Percentiles rank a stretch among this genome's conserved stretches.
Evolutionary conservation across 257 asterid genomes (phyloP).

Genomic region (Przewalskia tangutica): DNA sequence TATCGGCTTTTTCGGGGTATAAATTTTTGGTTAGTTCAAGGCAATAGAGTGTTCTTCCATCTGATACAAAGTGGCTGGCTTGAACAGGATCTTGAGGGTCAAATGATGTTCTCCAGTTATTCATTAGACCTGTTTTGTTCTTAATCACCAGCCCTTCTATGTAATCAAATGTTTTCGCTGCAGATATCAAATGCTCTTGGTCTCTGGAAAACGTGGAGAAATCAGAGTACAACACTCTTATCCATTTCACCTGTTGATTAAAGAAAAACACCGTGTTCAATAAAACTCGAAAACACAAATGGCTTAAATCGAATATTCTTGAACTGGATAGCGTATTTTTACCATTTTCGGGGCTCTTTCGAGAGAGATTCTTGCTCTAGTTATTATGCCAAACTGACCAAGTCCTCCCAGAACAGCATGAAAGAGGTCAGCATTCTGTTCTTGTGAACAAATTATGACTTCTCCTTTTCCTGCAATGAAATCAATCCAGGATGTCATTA

Average conservation of each 20-base stretch:
- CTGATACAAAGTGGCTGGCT: conserved; percentile 59
- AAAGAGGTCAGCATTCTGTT: conserved; percentile 76
- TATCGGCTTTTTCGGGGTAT: conserved; percentile 34
- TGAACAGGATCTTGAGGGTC: conserved; percentile 50
- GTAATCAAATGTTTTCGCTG: conserved; percentile 64
- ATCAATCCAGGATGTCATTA: not conserved
- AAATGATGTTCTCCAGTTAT: conserved; percentile 77
- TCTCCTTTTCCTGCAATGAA: conserved; percentile 76
- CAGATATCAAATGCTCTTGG: conserved; percentile 61
- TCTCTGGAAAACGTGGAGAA: conserved; percentile 59
- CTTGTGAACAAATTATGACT: conserved; percentile 59
- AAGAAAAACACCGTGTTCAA: not conserved
- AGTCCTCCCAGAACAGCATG: conserved; percentile 85
- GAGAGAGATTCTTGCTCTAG: conserved; percentile 70
- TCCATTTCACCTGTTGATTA: conserved; percentile 76
- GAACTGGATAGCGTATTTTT: not conserved
- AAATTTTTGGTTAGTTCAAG: conserved; percentile 67
- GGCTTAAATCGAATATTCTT: not conserved
- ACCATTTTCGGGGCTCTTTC: conserved; percentile 93
- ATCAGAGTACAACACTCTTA: conserved; percentile 68
- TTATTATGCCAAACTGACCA: conserved; percentile 88
- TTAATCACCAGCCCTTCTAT: conserved; percentile 78
- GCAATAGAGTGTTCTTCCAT: conserved; percentile 71
- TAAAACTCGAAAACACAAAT: not conserved
- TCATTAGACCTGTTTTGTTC: conserved; percentile 55